Conservation (phyloP, 2,329 filamentous ascomycete genomes). For the Verticillium tricorpus region DNA sequence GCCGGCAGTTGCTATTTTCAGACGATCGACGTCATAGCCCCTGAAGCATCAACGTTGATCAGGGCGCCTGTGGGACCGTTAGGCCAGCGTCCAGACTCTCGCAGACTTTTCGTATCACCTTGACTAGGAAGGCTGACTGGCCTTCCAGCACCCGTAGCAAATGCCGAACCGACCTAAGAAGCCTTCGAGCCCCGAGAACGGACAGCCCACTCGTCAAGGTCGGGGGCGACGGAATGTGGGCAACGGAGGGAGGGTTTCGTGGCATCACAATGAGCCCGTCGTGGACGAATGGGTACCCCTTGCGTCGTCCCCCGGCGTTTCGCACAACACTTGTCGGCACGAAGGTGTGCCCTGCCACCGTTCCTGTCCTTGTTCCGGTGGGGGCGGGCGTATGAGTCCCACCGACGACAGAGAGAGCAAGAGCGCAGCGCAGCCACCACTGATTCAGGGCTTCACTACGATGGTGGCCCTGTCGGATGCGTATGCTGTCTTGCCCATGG, state of each 20-base stretch:
- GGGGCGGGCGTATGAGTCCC: not conserved
- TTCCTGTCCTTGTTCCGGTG: not conserved
- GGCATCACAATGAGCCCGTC: not conserved
- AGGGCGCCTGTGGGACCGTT: not conserved
- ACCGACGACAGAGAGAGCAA: not conserved
- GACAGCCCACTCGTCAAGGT: not conserved
- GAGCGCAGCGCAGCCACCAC: not conserved
- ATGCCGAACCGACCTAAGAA: not conserved
- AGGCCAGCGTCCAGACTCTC: not conserved
- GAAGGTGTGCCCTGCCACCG: not conserved
- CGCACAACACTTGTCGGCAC: not conserved
- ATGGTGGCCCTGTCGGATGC: not conserved
- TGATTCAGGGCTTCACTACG: too few species aligned
- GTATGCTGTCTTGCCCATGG: not conserved
- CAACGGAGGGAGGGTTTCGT: not conserved
- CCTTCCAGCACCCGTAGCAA: not conserved
- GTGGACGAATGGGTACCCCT: not conserved
- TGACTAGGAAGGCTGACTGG: not conserved
- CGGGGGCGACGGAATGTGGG: not conserved
- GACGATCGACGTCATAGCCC: constrained; percentile 1
- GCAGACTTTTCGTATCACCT: not conserved
- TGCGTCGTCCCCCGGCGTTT: not conserved
- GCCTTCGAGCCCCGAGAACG: not conserved
- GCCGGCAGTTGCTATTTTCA: constrained; percentile 1
- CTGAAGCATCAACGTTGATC: not conserved